phyloP scores from a whole-genome alignment of 164 flowering plant species.

The grape (Vitis vinifera) region DNA sequence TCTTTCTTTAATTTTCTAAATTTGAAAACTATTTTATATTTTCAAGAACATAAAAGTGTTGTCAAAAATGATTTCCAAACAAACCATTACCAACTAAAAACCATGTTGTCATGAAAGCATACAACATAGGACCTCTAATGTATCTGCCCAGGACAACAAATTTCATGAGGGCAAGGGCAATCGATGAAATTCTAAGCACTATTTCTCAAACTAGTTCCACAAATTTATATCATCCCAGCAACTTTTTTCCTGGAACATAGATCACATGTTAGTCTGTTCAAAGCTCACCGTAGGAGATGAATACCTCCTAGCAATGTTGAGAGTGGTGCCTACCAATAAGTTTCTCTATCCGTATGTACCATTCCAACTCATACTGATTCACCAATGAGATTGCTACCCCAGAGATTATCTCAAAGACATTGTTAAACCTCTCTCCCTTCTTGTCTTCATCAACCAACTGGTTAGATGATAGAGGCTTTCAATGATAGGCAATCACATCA shows the following conservation, averaged over 20 bases:
- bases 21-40: no score
- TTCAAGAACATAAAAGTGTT: not conserved
- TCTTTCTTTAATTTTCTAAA: slow-evolving; percentile 58
- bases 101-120: no score
- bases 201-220: no score
- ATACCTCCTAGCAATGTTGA: not conserved
- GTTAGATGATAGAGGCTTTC: no score
- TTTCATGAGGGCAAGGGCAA: no score
- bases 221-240: slow-evolving; percentile 19
- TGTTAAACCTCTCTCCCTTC: no score
- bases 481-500: no score
- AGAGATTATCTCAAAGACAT: slow-evolving; percentile 16
- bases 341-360: slow-evolving; percentile 82
- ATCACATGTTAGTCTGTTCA: not conserved
- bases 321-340: slow-evolving; percentile 49
- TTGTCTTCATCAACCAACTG: no score
- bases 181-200: no score
- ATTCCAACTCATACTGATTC: slow-evolving; percentile 84
- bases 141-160: no score
- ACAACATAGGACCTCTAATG: no score
- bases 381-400: slow-evolving; percentile 89
- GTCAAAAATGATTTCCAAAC: not conserved
- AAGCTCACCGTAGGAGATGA: not conserved
- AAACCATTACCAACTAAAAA: not conserved
- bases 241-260: slow-evolving; percentile 61